Percentiles rank a stretch among this genome's conserved stretches.
Conservation (phyloP, 257 asterid genomes). For the Solanum peruvianum region DNA sequence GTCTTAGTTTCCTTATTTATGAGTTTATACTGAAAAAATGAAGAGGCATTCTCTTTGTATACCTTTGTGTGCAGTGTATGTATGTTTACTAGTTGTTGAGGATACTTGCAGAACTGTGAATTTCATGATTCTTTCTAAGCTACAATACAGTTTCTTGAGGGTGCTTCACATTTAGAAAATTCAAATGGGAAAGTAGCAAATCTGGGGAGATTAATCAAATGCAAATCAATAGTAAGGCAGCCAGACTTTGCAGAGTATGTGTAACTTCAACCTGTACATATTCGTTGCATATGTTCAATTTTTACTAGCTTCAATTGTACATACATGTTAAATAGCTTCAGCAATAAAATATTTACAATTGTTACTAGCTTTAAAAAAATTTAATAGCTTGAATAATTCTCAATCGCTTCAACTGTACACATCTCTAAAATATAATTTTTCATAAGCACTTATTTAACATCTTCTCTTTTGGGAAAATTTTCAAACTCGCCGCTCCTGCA, state of each 20-base stretch:
- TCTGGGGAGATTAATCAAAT: conserved; percentile 46
- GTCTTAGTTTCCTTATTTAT: not conserved
- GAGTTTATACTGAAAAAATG: not conserved
- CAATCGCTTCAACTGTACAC: not conserved
- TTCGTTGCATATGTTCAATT: not conserved
- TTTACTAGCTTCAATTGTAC: not conserved
- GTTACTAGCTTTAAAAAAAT: not conserved
- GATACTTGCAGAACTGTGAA: conserved; percentile 52
- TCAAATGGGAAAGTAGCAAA: conserved; percentile 37
- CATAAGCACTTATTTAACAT: not conserved
- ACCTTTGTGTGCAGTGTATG: not conserved
- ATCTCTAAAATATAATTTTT: not conserved
- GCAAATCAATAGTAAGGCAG: conserved; percentile 55
- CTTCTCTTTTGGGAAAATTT: not conserved
- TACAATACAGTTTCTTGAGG: conserved; percentile 64
- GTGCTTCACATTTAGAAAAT: conserved; percentile 70
- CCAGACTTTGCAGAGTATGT: conserved; percentile 77
- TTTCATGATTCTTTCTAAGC: conserved; percentile 65
- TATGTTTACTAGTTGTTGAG: conserved; percentile 5
- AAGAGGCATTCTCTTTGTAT: not conserved
- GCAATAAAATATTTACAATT: not conserved
- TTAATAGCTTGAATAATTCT: no score
- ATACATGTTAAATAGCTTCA: not conserved
- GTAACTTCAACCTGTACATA: not conserved
- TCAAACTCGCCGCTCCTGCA: not conserved